phyloP scores from a whole-genome alignment of 225 moss, liverwort and hornwort genomes.

The Thuidium tamariscinum region DNA sequence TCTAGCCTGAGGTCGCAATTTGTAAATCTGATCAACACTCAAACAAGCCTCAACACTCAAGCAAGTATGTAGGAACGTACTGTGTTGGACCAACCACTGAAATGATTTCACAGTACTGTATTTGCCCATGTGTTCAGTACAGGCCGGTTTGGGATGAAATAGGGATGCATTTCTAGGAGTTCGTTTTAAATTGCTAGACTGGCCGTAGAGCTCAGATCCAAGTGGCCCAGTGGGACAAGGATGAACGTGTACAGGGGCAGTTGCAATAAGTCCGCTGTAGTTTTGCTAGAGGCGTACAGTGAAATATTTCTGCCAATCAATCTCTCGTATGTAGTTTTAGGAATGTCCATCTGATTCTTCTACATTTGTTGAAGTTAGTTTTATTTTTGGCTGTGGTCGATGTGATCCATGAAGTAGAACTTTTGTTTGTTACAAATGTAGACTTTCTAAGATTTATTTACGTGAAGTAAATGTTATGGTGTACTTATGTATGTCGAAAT shows the following conservation, averaged over 20 bases:
- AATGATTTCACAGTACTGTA: neutral
- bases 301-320: constrained; percentile 9
- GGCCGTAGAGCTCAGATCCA: neutral
- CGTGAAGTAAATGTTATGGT: neutral
- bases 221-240: neutral
- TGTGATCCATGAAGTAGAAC: neutral
- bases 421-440: neutral
- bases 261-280: neutral
- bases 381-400: neutral
- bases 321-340: neutral
- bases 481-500: neutral
- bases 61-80: neutral
- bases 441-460: neutral
- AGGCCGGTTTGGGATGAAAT: neutral
- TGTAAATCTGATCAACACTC: neutral
- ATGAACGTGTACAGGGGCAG: neutral
- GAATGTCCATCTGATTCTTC: neutral
- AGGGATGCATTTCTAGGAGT: constrained; percentile 2
- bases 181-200: neutral
- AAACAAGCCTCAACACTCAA: neutral
- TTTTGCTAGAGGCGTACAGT: neutral
- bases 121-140: neutral
- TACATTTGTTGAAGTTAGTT: neutral
- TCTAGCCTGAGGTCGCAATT: neutral
- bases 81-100: neutral